A percentile compares a stretch with the other conserved stretches of the same genome.
Conservation (phyloP, 495 filamentous ascomycete species). For the Xylaria acuta region DNA sequence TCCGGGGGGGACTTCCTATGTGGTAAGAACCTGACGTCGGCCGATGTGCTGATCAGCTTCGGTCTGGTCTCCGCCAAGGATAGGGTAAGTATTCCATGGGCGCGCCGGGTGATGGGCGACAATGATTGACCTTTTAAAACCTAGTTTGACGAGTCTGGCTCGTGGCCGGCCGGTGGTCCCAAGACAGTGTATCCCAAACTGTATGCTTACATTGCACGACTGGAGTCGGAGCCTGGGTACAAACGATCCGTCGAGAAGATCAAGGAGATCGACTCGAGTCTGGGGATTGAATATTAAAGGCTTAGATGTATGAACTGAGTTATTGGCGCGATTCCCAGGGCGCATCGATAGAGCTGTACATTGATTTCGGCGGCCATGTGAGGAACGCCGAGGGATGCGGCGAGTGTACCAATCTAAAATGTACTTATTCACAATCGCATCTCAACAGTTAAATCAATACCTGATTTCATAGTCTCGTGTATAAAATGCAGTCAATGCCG, state of each 20-base stretch:
- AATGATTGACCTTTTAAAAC: not conserved
- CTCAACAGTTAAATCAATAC: not conserved
- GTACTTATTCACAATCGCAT: not conserved
- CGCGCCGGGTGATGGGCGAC: not conserved
- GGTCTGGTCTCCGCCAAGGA: constrained; percentile 67
- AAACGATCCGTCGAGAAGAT: constrained; percentile 62
- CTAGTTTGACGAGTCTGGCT: constrained; percentile 54
- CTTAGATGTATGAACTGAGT: not conserved
- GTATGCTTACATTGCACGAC: constrained; percentile 64
- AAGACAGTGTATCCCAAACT: constrained; percentile 51
- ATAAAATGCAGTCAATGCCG: not conserved
- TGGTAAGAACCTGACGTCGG: constrained; percentile 73
- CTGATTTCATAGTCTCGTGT: not conserved
- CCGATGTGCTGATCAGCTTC: constrained; percentile 83
- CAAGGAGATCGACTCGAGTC: constrained; percentile 62
- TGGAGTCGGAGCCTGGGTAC: constrained; percentile 69
- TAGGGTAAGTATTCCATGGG: constrained; percentile 28
- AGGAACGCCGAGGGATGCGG: not conserved
- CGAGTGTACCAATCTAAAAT: not conserved
- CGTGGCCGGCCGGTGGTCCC: constrained; percentile 33
- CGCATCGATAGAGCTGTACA: not conserved
- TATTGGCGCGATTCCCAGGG: not conserved
- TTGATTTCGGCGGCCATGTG: not conserved
- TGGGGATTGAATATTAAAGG: constrained; percentile 31
- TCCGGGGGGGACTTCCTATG: constrained; percentile 73